Evolutionary conservation across 2,329 filamentous ascomycete genomes (phyloP), one percentile per base, ranked within the genome.

Genomic region (Colletotrichum lini): DNA sequence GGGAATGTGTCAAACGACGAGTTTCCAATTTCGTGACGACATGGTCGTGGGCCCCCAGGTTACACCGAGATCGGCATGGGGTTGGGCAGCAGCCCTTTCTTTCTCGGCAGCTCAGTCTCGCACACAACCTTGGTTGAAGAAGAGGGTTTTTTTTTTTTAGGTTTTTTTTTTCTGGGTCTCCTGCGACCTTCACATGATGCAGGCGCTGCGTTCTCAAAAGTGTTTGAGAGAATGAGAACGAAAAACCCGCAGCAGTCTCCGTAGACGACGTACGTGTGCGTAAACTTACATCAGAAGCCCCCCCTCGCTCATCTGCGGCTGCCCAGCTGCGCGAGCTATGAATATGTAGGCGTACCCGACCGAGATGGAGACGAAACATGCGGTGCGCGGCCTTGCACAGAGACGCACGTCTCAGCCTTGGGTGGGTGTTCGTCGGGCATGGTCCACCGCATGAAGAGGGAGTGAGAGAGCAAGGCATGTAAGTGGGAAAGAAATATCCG

Each of bases 311-410:
- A 23, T 26, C 26, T 9, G 26, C 26, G 30, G 50, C 26, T 35
- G 26, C 52, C 52, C 23, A 49, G 42, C 26, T 49, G 42, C 57
- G 21, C 59, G n/a, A 45, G 44, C 66, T 69, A 69, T 23, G 13
- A 62, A 26, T 26, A 70, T 61, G 67, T 66, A 66, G 54, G 67
- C 44, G 40, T 66, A 66, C 67, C 67, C 59, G 35, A 70, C 62
- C 15, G 9, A 35, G 9, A 13, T 12, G 16, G 35, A 6, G 21
- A 61, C 15, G 6, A 35, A 44, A 47, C 38, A 49, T 40, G 44
- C 44, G 44, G 54, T 35, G 49, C 49, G 49, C 23, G 23, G 10
- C 23, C 23, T 52, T 40, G 62, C 40, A 56, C 23, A 35, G 26
- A 23, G 49, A 30, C 45, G 44, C 6, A 44, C 13, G 23, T 53